phyloP scores from a whole-genome alignment of 352 stramenopile genomes.

The Globisporangium recalcitrans region DNA sequence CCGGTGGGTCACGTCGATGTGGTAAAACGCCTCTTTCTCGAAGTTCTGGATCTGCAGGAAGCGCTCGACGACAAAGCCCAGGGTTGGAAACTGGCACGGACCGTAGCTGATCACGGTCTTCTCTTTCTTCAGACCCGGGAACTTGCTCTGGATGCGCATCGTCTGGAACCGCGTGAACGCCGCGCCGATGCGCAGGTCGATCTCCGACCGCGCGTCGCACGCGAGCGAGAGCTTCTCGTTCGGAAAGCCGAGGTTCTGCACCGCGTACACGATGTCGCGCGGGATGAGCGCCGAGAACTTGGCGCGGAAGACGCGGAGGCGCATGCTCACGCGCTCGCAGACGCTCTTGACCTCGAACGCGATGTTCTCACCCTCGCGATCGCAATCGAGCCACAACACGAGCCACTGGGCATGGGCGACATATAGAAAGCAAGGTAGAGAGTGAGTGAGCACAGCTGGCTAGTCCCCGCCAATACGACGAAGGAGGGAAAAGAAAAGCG shows the following conservation, averaged over 20 bases:
- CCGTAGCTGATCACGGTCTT: conserved; percentile 96
- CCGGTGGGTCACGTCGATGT: conserved; percentile 87
- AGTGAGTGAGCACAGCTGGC: neutral
- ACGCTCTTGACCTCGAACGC: conserved; percentile 94
- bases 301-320: conserved; percentile 83
- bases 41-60: conserved; percentile 96
- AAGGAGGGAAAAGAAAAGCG: neutral
- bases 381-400: conserved; percentile 99
- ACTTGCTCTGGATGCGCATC: conserved; percentile 85
- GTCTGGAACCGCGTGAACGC: conserved; percentile 96
- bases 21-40: conserved; percentile 95
- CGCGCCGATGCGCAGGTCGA: conserved; percentile 92
- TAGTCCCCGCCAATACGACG: neutral
- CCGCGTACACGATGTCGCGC: conserved; percentile 84
- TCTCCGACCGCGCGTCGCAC: conserved; percentile 91
- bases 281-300: conserved; percentile 93
- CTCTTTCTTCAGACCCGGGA: conserved; percentile 65
- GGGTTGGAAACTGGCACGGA: conserved; percentile 99
- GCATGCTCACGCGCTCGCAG: conserved; percentile 69
- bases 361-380: conserved; percentile 99
- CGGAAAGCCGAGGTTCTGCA: conserved; percentile 72
- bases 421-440: neutral
- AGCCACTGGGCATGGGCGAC: conserved; percentile 59
- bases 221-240: conserved; percentile 82
- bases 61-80: conserved; percentile 95